Percentiles rank a stretch among this genome's conserved stretches.
These are phyloP conservation scores for Avena atlantica DNA, from an alignment of 176 grass and related monocot species.

Conservation along the genomic window DNA sequence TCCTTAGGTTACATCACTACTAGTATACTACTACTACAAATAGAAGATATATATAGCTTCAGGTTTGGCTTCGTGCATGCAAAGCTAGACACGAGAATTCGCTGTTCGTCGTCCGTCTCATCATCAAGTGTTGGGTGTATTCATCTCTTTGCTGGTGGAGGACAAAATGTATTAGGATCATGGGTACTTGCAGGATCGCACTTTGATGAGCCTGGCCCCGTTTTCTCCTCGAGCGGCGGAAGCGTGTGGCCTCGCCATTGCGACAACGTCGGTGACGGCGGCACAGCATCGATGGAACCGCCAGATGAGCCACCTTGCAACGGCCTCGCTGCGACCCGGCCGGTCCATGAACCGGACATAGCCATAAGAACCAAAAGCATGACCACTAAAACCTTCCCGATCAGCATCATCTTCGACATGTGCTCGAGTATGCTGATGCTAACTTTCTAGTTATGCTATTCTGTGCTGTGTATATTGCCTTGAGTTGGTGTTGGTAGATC, in stretches of 20 bases:
- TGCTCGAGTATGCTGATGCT: no score
- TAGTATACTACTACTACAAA: no score
- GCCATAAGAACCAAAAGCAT: constrained; percentile 27
- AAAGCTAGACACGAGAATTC: neutral
- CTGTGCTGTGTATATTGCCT: neutral
- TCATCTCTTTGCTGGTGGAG: neutral
- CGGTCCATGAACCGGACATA: constrained; percentile 1
- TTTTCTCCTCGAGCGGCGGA: neutral
- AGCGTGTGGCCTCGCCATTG: neutral
- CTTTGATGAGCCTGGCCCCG: neutral
- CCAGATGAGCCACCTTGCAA: constrained; percentile 43
- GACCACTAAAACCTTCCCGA: no score
- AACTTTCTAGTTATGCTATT: neutral
- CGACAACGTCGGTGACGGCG: constrained; percentile 24
- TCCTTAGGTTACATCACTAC: neutral
- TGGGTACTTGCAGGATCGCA: neutral
- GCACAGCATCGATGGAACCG: constrained; percentile 27
- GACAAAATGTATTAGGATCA: neutral
- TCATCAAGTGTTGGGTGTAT: neutral
- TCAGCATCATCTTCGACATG: no score
- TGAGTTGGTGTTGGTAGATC: neutral
- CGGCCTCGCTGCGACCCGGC: constrained; percentile 54
- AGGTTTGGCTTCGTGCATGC: neutral
- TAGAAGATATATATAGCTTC: neutral
- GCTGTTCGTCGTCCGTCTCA: no score